phyloP scores from a whole-genome alignment of 169 alveolate genomes.

The Plasmodium inui region DNA sequence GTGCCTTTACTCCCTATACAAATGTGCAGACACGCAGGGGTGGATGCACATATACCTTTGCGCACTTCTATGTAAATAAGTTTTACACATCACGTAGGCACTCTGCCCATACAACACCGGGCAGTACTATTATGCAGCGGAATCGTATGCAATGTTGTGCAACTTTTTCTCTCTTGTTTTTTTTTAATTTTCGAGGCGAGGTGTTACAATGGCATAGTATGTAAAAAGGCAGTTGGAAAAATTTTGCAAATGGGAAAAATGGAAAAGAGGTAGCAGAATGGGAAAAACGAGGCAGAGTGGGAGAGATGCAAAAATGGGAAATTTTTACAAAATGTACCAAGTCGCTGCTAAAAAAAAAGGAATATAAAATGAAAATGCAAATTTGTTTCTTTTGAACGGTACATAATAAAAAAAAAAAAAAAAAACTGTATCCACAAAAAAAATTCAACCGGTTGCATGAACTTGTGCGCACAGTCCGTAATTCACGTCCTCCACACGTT shows the following conservation, averaged over 20 bases:
- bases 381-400: not conserved
- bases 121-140: not conserved
- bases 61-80: not conserved
- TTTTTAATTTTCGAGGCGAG: not conserved
- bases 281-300: not conserved
- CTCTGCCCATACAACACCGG: not conserved
- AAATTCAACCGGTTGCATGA: not conserved
- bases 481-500: not conserved
- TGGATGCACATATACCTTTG: not conserved
- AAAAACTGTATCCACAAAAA: not conserved
- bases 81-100: slow-evolving; percentile 2
- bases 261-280: not conserved
- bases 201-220: not conserved
- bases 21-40: not conserved
- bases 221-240: not conserved
- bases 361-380: not conserved
- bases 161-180: not conserved
- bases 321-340: not conserved
- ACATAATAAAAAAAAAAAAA: not conserved
- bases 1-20: not conserved
- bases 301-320: not conserved
- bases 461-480: slow-evolving; percentile 9
- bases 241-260: not conserved
- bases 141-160: not conserved
- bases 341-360: not conserved